Base-by-base conservation (phyloP, 106 monocot genomes). In the Allium fistulosum region DNA sequence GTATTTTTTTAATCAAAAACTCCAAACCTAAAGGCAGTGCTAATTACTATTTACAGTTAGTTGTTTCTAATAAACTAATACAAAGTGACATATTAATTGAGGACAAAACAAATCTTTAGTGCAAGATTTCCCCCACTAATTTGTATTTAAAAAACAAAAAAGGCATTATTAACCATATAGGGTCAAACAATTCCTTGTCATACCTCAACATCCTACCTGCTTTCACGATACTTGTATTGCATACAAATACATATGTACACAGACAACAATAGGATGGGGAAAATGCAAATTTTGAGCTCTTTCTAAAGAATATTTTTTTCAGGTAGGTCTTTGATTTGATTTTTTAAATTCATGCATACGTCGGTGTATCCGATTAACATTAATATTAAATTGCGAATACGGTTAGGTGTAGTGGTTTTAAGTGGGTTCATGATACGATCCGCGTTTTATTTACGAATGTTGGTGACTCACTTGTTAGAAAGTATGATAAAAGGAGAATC, bases 341-440 rank as follows among this genome's bases (percentile, higher is more conserved):
- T 46, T 63, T 5, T 6, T 13, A 10, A 14, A 14, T 63, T 37
- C 47, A 47, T 46, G 63, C 63, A 65, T 65, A 65, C 65, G 65
- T 65, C 65, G 48, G 49, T 46, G 65, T 50, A 65, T 65, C 65
- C 51, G 22, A 9, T 8, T 11, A 65, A 49, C 49, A 22, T 11
- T n/a, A 67, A 51, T 67, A 67, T 67, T 67, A 53, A 52, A 52
- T 67, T 27, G 28, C 14, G 22, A 67, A 26, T 53, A 67, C 51
- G 4, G 67, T 51, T 67, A 67, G 67, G 67, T 67, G 67, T 67
- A 67, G 67, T 67, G 66, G 67, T 53, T 67, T 45, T 51, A 28
- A 52, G 67, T 67, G 67, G 51, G 67, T 51, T 27, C 27, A 48
- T 22, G 67, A 17, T 67, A 22, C 8, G 67, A 26, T 26, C 27